Conservation (phyloP, 2,329 filamentous ascomycete genomes). For the Sclerotiophoma versabilis region DNA sequence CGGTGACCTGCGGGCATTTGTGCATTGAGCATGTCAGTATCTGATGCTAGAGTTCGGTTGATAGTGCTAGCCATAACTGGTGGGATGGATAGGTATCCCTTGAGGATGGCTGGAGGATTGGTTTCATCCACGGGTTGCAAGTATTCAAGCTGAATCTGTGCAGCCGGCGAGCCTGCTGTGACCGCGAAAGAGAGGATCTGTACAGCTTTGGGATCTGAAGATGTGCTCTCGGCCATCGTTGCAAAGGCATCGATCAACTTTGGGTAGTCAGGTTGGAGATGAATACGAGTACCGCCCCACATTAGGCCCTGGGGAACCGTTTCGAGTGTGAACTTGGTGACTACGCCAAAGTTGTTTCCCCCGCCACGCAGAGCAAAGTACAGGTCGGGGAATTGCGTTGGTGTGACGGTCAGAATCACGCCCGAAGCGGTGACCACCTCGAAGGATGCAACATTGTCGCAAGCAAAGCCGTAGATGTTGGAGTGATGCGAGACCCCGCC, state of each 20-base stretch:
- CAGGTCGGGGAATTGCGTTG: constrained; percentile 45
- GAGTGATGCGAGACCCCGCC: constrained; percentile 44
- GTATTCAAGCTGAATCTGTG: constrained; percentile 30
- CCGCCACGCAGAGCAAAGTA: constrained; percentile 47
- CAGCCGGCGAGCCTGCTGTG: constrained; percentile 22
- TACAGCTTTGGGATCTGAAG: constrained; percentile 29
- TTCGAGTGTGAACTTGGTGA: constrained; percentile 30
- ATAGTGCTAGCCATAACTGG: constrained; percentile 17
- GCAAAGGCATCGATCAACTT: constrained; percentile 19
- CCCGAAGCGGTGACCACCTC: constrained; percentile 42
- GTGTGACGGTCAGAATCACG: constrained; percentile 29
- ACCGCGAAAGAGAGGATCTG: constrained; percentile 35
- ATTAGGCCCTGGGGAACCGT: constrained; percentile 28
- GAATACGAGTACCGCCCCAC: constrained; percentile 28
- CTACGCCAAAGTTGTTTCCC: constrained; percentile 42
- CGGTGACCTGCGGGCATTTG: constrained; percentile 43
- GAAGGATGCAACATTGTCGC: constrained; percentile 44
- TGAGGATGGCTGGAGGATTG: constrained; percentile 20
- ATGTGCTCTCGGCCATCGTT: constrained; percentile 22
- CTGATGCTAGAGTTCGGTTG: constrained; percentile 11
- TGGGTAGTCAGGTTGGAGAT: constrained; percentile 9
- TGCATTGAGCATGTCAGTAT: constrained; percentile 46
- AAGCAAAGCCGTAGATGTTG: constrained; percentile 38
- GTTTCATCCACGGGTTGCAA: constrained; percentile 28
- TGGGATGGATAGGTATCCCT: constrained; percentile 20